Base-by-base conservation (phyloP, 257 asterid genomes). In the Capsicum rhomboideum region DNA sequence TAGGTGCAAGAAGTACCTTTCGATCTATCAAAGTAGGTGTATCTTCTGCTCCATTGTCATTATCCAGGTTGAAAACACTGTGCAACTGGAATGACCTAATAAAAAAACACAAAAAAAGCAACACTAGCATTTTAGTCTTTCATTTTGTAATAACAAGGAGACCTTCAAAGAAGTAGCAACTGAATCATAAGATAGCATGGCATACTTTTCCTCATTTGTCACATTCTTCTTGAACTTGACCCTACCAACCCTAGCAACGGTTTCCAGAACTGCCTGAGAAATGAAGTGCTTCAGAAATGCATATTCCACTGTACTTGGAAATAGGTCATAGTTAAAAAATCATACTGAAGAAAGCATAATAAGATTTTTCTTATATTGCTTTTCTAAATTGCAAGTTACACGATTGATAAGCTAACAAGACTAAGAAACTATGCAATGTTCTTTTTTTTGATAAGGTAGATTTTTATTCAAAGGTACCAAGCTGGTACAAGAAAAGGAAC, bases 231-330 rank as follows among this genome's bases (percentile, higher is more conserved):
- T 94, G 90, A 91, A 88, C 94, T 87, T 90, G 74, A 94, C 92
- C 87, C 96, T 89, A 68, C 97, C 98, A 89, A 94, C 92, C 88
- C 97, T 90, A 69, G 98, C 98, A 89, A 94, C 97, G 85, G 95
- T 92, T 89, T 93, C 98, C 87, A 94, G 85, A 89, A 92, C 93
- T 79, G 97, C 98, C 97, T 94, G 95, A 64, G 83, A 86, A 86
- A 83, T 88, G 86, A 90, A 53, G 46, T 29, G 56, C 78, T 53
- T 79, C 81, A 87, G 82, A 68, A 74, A 59, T 68, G 52, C 81
- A 21, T 49, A 71, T 23, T 63, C 37, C 46, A 17, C 40, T 56
- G 37, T 49, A 74, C 64, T 21, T 54, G 55, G 42, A 64, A 77
- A 44, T 31, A 78, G 66, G 67, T 34, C 74, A 82, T 63, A 14